Evolutionary conservation across 106 monocot genomes (phyloP).

Genomic region (Ottelia alismoides): DNA sequence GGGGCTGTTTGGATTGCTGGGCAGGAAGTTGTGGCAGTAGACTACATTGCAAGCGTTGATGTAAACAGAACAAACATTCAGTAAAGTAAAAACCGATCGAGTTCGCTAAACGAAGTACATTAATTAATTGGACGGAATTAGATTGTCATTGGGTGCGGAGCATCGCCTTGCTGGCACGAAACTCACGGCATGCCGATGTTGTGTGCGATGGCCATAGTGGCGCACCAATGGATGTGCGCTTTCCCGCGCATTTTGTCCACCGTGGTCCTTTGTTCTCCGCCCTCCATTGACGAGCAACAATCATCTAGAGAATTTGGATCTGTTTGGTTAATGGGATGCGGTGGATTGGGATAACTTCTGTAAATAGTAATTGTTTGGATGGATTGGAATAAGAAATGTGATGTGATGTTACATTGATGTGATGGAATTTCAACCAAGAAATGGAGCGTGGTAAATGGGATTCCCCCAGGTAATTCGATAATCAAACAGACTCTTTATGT

Average conservation of each 20-base stretch:
- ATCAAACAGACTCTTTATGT: not conserved
- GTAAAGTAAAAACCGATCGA: not conserved
- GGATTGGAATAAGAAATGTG: too few relatives aligned
- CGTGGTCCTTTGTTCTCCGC: not conserved
- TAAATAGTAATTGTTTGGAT: too few relatives aligned
- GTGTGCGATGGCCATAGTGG: constrained; percentile 20
- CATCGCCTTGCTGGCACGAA: constrained; percentile 32
- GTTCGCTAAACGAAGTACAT: not conserved
- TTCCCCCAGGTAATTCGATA: too few relatives aligned
- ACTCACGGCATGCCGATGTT: constrained; percentile 24
- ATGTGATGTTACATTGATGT: too few relatives aligned
- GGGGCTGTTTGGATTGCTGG: constrained; percentile 34
- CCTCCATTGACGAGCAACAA: not conserved
- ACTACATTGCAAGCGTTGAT: constrained; percentile 66
- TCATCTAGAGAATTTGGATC: too few relatives aligned
- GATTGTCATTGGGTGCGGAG: constrained; percentile 29
- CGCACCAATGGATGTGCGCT: constrained; percentile 23
- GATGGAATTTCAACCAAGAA: too few relatives aligned
- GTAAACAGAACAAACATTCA: constrained; percentile 10
- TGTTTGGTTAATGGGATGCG: too few relatives aligned
- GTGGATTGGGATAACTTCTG: too few relatives aligned
- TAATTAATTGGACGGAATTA: not conserved
- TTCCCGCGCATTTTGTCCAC: not conserved
- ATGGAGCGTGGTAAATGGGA: too few relatives aligned
- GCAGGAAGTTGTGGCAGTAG: constrained; percentile 33